Evolutionary conservation across 1,139 yeast genomes (phyloP).

Genomic region (Nakaseomyces kungkrabaensis): DNA sequence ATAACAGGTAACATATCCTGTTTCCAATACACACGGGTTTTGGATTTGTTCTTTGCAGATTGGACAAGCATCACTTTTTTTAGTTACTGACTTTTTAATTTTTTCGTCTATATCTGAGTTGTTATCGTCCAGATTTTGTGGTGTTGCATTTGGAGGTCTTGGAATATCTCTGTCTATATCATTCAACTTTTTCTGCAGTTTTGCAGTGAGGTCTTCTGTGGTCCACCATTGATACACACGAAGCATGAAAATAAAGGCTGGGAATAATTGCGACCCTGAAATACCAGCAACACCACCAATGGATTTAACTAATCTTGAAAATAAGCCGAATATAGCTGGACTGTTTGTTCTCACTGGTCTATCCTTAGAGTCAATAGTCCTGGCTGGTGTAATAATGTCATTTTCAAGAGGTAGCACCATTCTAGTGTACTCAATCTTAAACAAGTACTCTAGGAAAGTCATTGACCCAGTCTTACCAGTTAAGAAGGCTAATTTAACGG

Average conservation of each 20-base stretch:
- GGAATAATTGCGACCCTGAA: constrained; percentile 46
- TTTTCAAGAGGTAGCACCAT: constrained; percentile 37
- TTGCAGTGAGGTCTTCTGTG: constrained; percentile 61
- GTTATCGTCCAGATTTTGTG: constrained; percentile 26
- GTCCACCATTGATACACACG: constrained; percentile 96
- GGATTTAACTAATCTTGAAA: constrained; percentile 10
- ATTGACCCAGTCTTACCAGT: constrained; percentile 63
- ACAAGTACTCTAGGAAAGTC: constrained; percentile 49
- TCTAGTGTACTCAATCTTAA: constrained; percentile 63
- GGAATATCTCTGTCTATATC: constrained; percentile 45
- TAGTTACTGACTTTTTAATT: neutral
- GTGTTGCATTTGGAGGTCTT: constrained; percentile 26
- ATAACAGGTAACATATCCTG: constrained; percentile 87
- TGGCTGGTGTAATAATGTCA: neutral
- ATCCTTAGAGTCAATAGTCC: constrained; percentile 25
- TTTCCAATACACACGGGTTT: constrained; percentile 82
- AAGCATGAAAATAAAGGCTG: constrained; percentile 72
- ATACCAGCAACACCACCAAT: constrained; percentile 24
- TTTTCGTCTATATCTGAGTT: constrained; percentile 1
- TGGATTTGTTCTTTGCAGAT: constrained; percentile 56
- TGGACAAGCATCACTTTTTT: constrained; percentile 42
- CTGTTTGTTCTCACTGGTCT: constrained; percentile 50
- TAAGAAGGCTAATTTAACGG: constrained; percentile 54
- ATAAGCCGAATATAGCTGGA: constrained; percentile 29
- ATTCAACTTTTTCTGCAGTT: constrained; percentile 45